Conservation (phyloP, 768 basidiomycete genomes). For the Termitomyces sp. region DNA sequence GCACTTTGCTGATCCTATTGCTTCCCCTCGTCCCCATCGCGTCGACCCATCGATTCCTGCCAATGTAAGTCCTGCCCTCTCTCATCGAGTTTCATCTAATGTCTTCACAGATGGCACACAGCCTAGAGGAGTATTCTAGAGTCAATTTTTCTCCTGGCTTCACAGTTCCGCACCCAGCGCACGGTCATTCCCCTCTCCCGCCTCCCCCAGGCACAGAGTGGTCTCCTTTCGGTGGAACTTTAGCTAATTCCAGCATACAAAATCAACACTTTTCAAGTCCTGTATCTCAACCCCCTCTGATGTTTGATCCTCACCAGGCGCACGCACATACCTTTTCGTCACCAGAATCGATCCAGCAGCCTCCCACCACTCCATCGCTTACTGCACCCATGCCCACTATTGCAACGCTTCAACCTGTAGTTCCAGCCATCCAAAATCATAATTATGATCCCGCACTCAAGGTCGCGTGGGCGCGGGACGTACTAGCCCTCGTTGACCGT, state of each 20-base stretch:
- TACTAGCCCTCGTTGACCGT: constrained; percentile 70
- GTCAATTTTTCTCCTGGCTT: constrained; percentile 24
- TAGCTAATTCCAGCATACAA: constrained; percentile 1
- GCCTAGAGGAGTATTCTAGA: constrained; percentile 42
- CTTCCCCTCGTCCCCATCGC: constrained; percentile 63
- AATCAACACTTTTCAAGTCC: constrained; percentile 11
- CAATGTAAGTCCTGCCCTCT: constrained; percentile 43
- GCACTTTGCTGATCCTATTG: constrained; percentile 50
- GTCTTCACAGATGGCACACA: constrained; percentile 53
- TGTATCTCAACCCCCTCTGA: constrained; percentile 17
- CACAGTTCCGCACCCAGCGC: constrained; percentile 16
- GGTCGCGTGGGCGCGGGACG: constrained; percentile 79
- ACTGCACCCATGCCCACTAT: constrained; percentile 69
- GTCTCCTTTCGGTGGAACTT: constrained; percentile 18
- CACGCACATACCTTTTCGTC: constrained; percentile 44
- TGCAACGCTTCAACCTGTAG: constrained; percentile 46
- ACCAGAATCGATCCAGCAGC: constrained; percentile 40
- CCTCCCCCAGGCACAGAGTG: constrained; percentile 19
- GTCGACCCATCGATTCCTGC: constrained; percentile 55
- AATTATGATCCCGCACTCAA: constrained; percentile 53
- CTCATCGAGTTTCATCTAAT: background rate
- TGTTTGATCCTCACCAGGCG: constrained; percentile 13
- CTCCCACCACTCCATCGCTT: constrained; percentile 39
- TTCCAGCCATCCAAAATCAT: constrained; percentile 47
- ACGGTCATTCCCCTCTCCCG: constrained; percentile 18